Percentiles rank a stretch among this genome's conserved stretches.
phyloP scores from a whole-genome alignment of 805 yeast genomes.

The Yamadazyma paraphyllophila region DNA sequence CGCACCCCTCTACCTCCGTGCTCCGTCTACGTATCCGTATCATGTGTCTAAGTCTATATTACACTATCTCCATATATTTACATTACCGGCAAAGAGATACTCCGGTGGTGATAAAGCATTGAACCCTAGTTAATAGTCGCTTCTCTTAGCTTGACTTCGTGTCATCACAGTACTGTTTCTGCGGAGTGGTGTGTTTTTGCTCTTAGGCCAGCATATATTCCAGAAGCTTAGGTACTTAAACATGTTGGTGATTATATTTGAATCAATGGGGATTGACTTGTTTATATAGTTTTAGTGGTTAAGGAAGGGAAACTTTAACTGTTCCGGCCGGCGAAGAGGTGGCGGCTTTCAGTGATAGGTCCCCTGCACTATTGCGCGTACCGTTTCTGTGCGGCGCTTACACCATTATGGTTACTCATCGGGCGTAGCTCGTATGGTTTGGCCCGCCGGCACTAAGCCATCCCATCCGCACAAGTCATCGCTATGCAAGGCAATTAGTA shows the following conservation, averaged over 20 bases:
- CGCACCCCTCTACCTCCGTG: too few species aligned
- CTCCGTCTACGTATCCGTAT: neutral
- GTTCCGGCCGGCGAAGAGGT: neutral
- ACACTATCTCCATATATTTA: neutral
- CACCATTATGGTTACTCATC: too few species aligned
- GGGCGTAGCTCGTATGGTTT: too few species aligned
- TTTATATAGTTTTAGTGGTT: neutral
- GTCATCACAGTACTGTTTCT: conserved; percentile 4
- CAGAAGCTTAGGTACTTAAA: conserved; percentile 1
- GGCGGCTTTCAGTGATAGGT: neutral
- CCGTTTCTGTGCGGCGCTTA: neutral
- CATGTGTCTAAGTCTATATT: neutral
- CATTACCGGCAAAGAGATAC: neutral
- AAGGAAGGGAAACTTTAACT: neutral
- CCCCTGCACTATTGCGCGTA: too few species aligned
- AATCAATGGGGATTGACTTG: neutral
- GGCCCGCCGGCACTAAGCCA: too few species aligned
- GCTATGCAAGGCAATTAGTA: too few species aligned
- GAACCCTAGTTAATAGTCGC: neutral
- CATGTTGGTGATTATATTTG: neutral
- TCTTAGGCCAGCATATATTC: conserved; percentile 1
- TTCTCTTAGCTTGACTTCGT: conserved; percentile 6
- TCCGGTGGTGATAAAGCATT: neutral
- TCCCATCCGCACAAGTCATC: too few species aligned
- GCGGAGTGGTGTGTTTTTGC: neutral